Conservation (phyloP, 2,329 filamentous ascomycete species). For the Fusarium sp. region DNA sequence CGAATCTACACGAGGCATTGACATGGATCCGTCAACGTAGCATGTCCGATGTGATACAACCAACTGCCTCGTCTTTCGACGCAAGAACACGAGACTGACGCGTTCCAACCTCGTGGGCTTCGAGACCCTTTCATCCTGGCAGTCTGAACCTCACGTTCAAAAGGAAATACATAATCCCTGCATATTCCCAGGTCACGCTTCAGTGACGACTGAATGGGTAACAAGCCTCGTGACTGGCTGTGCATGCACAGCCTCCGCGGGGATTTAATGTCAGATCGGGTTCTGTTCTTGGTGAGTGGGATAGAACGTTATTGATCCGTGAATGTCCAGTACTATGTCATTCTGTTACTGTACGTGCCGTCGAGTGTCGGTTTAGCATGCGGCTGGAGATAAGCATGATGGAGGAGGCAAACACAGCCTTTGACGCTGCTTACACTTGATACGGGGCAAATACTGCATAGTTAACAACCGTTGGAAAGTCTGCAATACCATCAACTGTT, state of each 20-base stretch:
- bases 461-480: background rate
- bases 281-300: background rate
- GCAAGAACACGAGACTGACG: background rate
- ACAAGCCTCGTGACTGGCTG: conserved; percentile 32
- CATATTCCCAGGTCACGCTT: conserved; percentile 30
- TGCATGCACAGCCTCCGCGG: conserved; percentile 19
- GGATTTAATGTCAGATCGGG: conserved; percentile 17
- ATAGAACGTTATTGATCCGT: background rate
- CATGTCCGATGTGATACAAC: background rate
- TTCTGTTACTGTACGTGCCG: background rate
- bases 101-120: background rate
- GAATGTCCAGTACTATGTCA: background rate
- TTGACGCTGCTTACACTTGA: background rate
- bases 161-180: conserved; percentile 19
- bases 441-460: background rate
- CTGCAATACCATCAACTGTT: background rate
- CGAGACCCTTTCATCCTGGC: background rate
- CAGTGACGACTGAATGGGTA: conserved; percentile 23
- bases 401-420: background rate
- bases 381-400: background rate
- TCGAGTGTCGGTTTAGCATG: background rate
- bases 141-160: conserved; percentile 9
- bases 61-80: background rate
- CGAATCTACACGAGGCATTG: background rate
- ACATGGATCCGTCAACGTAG: background rate